Conservation (phyloP, 768 basidiomycete genomes). For the Calocybe indica region DNA sequence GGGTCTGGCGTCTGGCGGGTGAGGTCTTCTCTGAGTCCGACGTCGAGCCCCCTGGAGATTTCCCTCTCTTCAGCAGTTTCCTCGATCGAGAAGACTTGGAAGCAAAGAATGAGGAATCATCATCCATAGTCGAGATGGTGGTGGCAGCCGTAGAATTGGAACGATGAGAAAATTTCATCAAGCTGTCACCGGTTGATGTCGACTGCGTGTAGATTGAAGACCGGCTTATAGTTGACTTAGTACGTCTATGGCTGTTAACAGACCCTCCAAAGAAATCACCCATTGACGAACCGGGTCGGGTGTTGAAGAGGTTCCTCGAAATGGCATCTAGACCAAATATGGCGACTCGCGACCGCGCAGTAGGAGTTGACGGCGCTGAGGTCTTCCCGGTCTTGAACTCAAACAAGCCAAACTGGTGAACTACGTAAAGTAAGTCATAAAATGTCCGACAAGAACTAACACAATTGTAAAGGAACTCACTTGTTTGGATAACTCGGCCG, state of each 20-base stretch:
- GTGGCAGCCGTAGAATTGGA: conserved; percentile 68
- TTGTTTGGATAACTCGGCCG: conserved; percentile 72
- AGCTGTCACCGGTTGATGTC: conserved; percentile 59
- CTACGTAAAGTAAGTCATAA: conserved; percentile 29
- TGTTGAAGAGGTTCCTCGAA: conserved; percentile 81
- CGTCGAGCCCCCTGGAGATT: conserved; percentile 36
- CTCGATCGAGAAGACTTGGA: conserved; percentile 43
- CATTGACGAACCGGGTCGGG: conserved; percentile 60
- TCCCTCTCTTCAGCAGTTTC: conserved; percentile 34
- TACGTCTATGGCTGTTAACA: conserved; percentile 59
- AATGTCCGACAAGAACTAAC: not conserved
- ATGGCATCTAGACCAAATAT: conserved; percentile 89
- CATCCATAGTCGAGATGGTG: conserved; percentile 54
- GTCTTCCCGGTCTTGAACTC: conserved; percentile 73
- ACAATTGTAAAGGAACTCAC: conserved; percentile 36
- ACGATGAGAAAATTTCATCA: conserved; percentile 67
- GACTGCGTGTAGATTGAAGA: conserved; percentile 71
- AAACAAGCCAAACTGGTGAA: conserved; percentile 86
- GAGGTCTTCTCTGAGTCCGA: conserved; percentile 43
- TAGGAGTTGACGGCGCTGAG: conserved; percentile 83
- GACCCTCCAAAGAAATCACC: conserved; percentile 75
- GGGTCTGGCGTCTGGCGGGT: conserved; percentile 30
- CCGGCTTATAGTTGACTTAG: conserved; percentile 66
- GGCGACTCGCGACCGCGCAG: conserved; percentile 70
- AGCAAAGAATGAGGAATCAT: conserved; percentile 45